Evolutionary conservation across 192 early-diverging fungal genomes (phyloP).

Genomic region (Pecoramyces ruminantium): DNA sequence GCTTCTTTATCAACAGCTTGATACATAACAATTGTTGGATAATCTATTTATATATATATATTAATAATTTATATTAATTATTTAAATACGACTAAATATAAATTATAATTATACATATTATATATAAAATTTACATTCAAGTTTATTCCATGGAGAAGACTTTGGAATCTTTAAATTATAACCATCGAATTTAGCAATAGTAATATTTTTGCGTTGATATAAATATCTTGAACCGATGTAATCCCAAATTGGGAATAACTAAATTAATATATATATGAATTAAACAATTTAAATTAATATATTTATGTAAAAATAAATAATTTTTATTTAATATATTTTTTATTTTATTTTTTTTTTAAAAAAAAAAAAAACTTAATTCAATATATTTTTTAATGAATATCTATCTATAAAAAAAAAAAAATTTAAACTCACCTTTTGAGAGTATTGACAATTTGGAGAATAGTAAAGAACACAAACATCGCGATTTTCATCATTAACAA

Average conservation of each 20-base stretch:
- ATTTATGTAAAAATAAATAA: too few species aligned
- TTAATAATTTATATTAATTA: too few species aligned
- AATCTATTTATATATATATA: neutral
- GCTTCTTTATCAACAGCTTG: neutral
- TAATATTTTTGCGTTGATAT: neutral
- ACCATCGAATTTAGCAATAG: neutral
- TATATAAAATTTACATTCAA: neutral
- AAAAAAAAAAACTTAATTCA: too few species aligned
- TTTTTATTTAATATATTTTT: too few species aligned
- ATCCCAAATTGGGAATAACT: neutral
- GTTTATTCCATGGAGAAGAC: neutral
- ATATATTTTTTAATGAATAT: too few species aligned
- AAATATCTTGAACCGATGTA: neutral
- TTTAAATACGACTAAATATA: too few species aligned
- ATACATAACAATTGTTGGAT: neutral
- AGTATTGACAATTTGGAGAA: neutral
- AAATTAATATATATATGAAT: too few species aligned
- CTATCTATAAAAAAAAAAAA: too few species aligned
- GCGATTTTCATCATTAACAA: neutral
- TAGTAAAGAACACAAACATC: neutral
- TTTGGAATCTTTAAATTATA: neutral
- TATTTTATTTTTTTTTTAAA: too few species aligned
- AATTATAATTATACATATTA: too few species aligned
- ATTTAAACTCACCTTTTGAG: neutral
- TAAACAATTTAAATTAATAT: too few species aligned